Conservation (phyloP, 345 rosid genomes). For the Murraya paniculata region DNA sequence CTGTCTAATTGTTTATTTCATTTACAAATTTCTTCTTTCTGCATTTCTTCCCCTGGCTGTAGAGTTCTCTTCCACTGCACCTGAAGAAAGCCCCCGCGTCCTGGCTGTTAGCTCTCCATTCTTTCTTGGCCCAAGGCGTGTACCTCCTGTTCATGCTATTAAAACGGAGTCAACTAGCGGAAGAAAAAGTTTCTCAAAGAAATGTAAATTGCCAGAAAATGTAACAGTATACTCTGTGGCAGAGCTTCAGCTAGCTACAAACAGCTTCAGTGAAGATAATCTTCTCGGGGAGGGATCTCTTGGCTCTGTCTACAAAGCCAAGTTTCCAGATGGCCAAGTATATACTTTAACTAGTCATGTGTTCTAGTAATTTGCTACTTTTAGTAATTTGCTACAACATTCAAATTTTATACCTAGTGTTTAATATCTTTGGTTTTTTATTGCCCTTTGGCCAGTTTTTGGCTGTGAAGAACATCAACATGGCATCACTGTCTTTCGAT, state of each 20-base stretch:
- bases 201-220: slow-evolving; percentile 39
- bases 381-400: neutral
- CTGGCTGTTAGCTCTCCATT: slow-evolving; percentile 40
- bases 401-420: neutral
- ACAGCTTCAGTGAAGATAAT: slow-evolving; percentile 69
- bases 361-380: neutral
- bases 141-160: slow-evolving; percentile 29
- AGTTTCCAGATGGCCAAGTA: slow-evolving; percentile 75
- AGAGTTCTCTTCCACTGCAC: slow-evolving; percentile 36
- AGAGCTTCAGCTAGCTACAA: slow-evolving; percentile 77
- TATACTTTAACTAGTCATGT: neutral
- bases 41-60: slow-evolving; percentile 8
- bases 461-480: slow-evolving; percentile 71
- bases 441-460: slow-evolving; percentile 44
- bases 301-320: slow-evolving; percentile 84
- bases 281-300: slow-evolving; percentile 81
- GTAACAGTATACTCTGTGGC: slow-evolving; percentile 57
- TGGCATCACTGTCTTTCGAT: slow-evolving; percentile 59
- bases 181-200: slow-evolving; percentile 50
- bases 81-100: slow-evolving; percentile 47
- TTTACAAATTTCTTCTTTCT: neutral
- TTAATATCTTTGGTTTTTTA: neutral
- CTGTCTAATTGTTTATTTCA: neutral
- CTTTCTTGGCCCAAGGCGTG: slow-evolving; percentile 29
- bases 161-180: slow-evolving; percentile 37